phyloP scores from a whole-genome alignment of 225 moss, liverwort and hornwort species.

The Pseudisothecium myosuroides region DNA sequence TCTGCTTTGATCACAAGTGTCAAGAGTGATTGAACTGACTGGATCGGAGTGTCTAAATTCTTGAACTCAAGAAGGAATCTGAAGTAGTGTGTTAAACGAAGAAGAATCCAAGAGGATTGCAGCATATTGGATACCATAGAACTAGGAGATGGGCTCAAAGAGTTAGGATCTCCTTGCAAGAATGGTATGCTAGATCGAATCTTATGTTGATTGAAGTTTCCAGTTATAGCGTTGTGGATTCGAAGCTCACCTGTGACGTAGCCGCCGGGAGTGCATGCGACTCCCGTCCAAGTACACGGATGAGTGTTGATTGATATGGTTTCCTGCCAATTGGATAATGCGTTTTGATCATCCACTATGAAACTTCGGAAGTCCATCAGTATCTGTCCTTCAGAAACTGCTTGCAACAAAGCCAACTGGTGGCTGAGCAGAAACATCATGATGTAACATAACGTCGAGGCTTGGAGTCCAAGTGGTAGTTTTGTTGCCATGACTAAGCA shows the following conservation, averaged over 20 bases:
- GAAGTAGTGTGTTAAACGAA: too few species aligned
- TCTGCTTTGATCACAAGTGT: not conserved
- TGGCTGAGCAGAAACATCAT: not conserved
- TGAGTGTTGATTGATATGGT: not conserved
- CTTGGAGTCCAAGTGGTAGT: not conserved
- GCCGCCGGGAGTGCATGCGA: constrained; percentile 9
- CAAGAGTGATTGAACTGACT: not conserved
- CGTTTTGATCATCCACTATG: constrained; percentile 3
- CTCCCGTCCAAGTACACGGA: constrained; percentile 37
- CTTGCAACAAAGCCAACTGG: not conserved
- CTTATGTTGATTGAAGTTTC: not conserved
- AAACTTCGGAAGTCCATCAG: constrained; percentile 16
- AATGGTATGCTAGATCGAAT: not conserved
- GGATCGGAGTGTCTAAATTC: not conserved
- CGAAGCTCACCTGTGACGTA: constrained; percentile 9
- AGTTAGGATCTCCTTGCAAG: not conserved
- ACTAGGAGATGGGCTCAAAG: too few species aligned
- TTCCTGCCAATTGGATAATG: constrained; percentile 21
- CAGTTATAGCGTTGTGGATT: not conserved
- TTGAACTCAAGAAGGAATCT: not conserved
- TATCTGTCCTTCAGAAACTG: constrained; percentile 7
- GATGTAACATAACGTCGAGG: not conserved
- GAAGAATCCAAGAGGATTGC: not conserved
- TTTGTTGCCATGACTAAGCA: not conserved
- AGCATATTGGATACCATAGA: not conserved